Conservation (phyloP, 257 asterid genomes). For the Solanum virginianum region DNA sequence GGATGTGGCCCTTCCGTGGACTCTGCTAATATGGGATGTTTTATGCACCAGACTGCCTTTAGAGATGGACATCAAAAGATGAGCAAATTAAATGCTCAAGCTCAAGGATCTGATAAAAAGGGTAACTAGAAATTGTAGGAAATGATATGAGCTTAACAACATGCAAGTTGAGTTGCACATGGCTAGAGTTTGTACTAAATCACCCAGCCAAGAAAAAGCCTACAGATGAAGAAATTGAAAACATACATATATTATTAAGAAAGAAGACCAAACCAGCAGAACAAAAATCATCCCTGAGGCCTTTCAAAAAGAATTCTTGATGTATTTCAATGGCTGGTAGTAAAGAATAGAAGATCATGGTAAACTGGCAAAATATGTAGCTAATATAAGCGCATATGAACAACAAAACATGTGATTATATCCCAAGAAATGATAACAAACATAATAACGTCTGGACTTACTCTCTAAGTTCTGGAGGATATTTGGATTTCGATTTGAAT, state of each 20-base stretch:
- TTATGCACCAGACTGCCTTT: neutral
- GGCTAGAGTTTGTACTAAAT: neutral
- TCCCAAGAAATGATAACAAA: neutral
- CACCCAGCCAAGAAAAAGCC: neutral
- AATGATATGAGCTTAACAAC: neutral
- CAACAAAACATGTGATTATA: neutral
- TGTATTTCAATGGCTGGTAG: neutral
- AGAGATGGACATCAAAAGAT: neutral
- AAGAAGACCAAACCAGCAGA: neutral
- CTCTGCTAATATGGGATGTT: neutral
- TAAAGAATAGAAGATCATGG: neutral
- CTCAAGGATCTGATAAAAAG: neutral
- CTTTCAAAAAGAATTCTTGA: neutral
- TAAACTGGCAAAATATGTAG: neutral
- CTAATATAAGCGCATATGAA: neutral
- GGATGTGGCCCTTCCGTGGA: neutral
- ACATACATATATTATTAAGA: neutral
- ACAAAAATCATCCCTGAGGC: neutral
- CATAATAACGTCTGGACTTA: conserved; percentile 18
- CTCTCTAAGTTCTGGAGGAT: conserved; percentile 76
- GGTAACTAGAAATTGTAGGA: neutral
- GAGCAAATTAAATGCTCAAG: neutral
- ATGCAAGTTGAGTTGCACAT: neutral
- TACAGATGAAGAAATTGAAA: neutral
- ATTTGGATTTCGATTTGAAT: conserved; percentile 66